Percentiles rank a stretch among this genome's conserved stretches.
Evolutionary conservation across 1,284 basidiomycete species (phyloP).

Genomic region (Ganoderma multipileum): DNA sequence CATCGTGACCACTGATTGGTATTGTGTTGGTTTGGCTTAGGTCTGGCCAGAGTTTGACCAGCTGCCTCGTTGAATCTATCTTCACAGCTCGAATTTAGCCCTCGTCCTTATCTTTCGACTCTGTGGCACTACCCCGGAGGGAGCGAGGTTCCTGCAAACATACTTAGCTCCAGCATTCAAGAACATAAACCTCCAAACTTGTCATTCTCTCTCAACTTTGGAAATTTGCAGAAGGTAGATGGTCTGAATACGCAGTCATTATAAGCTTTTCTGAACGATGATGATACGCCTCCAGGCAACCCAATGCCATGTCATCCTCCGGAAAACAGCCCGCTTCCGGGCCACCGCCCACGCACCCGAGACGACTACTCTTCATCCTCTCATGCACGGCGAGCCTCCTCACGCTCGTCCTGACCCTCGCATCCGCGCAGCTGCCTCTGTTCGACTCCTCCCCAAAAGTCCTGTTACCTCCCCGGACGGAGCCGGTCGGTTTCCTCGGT

Average conservation of each 20-base stretch:
- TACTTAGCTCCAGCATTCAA: no score
- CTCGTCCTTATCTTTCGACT: no score
- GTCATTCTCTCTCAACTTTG: not conserved
- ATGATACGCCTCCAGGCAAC: not conserved
- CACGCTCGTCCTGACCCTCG: constrained; percentile 36
- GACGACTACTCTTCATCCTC: constrained; percentile 5
- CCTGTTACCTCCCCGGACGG: constrained; percentile 28
- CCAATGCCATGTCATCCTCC: constrained; percentile 10
- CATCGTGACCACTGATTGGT: no score
- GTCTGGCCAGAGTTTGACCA: no score
- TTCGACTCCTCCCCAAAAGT: constrained; percentile 56
- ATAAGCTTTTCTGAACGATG: not conserved
- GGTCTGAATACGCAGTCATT: no score
- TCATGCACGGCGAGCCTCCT: constrained; percentile 12
- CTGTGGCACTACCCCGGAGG: no score
- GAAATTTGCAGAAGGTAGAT: not conserved
- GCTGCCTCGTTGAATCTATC: no score
- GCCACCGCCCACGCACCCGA: not conserved
- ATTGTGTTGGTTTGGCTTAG: no score
- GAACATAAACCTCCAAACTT: not conserved
- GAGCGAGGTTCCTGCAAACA: no score
- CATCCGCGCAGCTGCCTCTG: constrained; percentile 41
- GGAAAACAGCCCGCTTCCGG: not conserved
- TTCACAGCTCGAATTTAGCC: no score
- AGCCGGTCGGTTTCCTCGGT: not conserved